Conservation (phyloP, 192 early-diverging fungal genomes). For the Coemansia sp. region DNA sequence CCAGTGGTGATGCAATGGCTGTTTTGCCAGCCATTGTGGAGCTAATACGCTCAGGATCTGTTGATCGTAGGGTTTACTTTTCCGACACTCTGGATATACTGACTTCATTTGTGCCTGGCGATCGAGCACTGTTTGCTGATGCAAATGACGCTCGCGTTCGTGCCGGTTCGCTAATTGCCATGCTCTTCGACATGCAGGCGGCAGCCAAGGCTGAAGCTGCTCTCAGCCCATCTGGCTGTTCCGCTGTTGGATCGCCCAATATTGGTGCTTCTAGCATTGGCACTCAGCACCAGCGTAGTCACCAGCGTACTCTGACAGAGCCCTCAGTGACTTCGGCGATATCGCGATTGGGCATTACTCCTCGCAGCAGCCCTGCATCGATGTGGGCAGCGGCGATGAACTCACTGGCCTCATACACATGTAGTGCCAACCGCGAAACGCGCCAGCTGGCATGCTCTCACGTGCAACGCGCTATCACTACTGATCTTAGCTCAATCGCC, state of each 20-base stretch:
- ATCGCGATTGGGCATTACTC: conserved; percentile 28
- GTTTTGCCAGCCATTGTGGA: conserved; percentile 39
- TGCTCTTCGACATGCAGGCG: conserved; percentile 42
- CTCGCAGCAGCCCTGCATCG: conserved; percentile 35
- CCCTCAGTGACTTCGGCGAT: conserved; percentile 33
- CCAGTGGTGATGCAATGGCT: conserved; percentile 19
- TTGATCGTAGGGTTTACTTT: conserved; percentile 35
- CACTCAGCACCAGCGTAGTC: not conserved
- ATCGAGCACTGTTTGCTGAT: conserved; percentile 24
- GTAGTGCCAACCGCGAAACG: conserved; percentile 64
- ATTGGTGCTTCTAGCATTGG: not conserved
- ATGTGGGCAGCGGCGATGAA: conserved; percentile 49
- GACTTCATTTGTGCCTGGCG: conserved; percentile 39
- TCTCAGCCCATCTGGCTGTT: not conserved
- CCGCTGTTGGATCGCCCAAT: not conserved
- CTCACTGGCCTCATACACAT: conserved; percentile 26
- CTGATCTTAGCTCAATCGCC: conserved; percentile 53
- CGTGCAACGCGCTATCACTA: conserved; percentile 72
- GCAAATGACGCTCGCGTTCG: not conserved
- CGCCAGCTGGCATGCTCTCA: conserved; percentile 78
- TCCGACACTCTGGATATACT: conserved; percentile 34
- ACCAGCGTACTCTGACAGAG: conserved; percentile 24
- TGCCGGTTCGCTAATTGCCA: conserved; percentile 33
- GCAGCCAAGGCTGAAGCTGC: conserved; percentile 22
- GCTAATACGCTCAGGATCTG: conserved; percentile 34